Conservation (phyloP, 2,329 filamentous ascomycete genomes). For the Trichoderma atroviride region DNA sequence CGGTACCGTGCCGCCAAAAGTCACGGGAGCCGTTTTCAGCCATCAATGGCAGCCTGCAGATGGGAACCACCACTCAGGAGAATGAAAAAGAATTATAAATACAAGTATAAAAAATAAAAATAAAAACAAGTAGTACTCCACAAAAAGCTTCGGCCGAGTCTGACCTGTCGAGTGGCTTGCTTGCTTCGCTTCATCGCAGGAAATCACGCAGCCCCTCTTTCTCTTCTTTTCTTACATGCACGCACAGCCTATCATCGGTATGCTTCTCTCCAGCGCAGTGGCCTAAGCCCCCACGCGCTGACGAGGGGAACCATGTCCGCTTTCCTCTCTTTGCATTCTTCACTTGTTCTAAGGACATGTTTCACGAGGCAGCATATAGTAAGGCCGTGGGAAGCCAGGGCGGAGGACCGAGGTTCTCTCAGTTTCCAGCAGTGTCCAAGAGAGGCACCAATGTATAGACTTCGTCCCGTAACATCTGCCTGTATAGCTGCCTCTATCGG, state of each 20-base stretch:
- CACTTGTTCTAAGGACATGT: neutral
- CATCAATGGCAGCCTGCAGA: slow-evolving; percentile 4
- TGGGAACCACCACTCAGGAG: neutral
- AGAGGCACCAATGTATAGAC: neutral
- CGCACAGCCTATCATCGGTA: neutral
- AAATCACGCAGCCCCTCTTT: slow-evolving; percentile 20
- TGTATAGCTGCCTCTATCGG: neutral
- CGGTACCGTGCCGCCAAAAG: neutral
- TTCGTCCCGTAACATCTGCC: neutral
- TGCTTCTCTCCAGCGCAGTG: neutral
- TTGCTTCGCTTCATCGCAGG: slow-evolving; percentile 5
- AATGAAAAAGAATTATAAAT: neutral
- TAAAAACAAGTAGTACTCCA: neutral
- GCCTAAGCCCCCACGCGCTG: slow-evolving; percentile 11
- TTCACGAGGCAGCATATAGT: neutral
- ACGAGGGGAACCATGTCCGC: slow-evolving; percentile 15
- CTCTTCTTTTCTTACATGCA: neutral
- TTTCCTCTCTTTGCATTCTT: neutral
- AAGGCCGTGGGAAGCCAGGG: neutral
- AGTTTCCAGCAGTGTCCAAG: neutral
- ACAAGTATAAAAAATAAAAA: neutral
- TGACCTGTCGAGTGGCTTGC: neutral
- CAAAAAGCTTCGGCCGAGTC: neutral
- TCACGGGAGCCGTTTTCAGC: neutral
- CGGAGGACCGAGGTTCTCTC: neutral